Evolutionary conservation across 1,284 basidiomycete genomes (phyloP).

Genomic region (Macrocybe sp.): DNA sequence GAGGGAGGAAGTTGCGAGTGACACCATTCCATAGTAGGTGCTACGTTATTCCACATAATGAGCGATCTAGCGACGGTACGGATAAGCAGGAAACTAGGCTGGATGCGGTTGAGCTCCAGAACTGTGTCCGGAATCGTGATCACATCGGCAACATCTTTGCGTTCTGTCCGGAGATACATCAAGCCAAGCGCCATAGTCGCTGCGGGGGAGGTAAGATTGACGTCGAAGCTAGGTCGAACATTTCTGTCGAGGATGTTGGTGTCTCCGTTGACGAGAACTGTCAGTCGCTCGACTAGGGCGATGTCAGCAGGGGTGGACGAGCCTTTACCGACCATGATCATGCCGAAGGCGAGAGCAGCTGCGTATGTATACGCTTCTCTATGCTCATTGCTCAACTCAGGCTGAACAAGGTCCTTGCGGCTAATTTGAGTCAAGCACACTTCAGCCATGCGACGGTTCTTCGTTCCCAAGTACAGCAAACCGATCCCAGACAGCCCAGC

Average conservation of each 20-base stretch:
- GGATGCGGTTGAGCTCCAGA: slow-evolving; percentile 76
- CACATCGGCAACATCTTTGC: slow-evolving; percentile 81
- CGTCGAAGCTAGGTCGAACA: slow-evolving; percentile 53
- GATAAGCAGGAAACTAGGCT: slow-evolving; percentile 83
- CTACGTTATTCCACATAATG: slow-evolving; percentile 85
- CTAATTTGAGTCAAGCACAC: slow-evolving; percentile 84
- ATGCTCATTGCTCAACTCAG: slow-evolving; percentile 80
- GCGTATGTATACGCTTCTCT: slow-evolving; percentile 91
- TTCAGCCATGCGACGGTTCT: slow-evolving; percentile 89
- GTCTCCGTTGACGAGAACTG: slow-evolving; percentile 72
- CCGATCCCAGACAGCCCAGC: slow-evolving; percentile 89
- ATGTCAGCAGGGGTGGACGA: slow-evolving; percentile 73
- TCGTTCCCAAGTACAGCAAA: slow-evolving; percentile 84
- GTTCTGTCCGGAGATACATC: slow-evolving; percentile 86
- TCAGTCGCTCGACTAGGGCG: slow-evolving; percentile 60
- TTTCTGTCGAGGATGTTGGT: slow-evolving; percentile 26
- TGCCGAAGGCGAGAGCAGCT: slow-evolving; percentile 87
- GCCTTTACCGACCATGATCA: slow-evolving; percentile 93
- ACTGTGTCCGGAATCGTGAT: slow-evolving; percentile 80
- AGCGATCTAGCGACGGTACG: slow-evolving; percentile 76
- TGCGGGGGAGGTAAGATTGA: slow-evolving; percentile 85
- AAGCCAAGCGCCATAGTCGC: slow-evolving; percentile 89
- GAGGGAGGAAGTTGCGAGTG: slow-evolving; percentile 68
- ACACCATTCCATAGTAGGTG: slow-evolving; percentile 77
- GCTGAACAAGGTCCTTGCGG: slow-evolving; percentile 69